These are phyloP conservation scores for Penicillium vulpinum DNA, from an alignment of 2,329 filamentous ascomycete species.

Conservation along the genomic window DNA sequence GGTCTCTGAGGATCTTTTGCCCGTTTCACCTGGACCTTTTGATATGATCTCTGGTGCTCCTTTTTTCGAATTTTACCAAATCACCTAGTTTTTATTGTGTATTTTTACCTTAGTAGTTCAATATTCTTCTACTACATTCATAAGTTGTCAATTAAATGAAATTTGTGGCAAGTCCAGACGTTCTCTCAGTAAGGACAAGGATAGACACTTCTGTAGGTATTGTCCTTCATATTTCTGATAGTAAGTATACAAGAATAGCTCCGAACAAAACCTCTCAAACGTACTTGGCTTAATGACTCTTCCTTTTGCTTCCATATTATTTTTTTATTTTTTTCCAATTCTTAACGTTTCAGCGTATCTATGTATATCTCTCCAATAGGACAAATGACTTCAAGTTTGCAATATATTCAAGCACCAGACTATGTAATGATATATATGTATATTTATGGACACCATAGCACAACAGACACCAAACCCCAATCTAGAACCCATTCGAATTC, in stretches of 20 bases:
- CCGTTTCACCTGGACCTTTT: neutral
- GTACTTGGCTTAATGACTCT: neutral
- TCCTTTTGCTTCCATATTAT: neutral
- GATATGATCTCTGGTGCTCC: neutral
- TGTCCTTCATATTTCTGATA: neutral
- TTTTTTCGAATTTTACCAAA: neutral
- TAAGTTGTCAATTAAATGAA: neutral
- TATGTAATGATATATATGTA: neutral
- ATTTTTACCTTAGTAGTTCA: neutral
- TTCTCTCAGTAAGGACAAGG: neutral
- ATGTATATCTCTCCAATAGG: neutral
- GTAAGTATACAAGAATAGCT: too few relatives aligned
- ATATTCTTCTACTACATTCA: neutral
- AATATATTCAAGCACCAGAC: neutral
- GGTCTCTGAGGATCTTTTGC: neutral
- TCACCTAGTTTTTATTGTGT: too few relatives aligned
- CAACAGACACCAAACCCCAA: neutral
- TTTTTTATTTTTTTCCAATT: neutral
- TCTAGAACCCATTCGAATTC: conserved; percentile 40
- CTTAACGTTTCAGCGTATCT: neutral
- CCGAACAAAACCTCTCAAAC: neutral
- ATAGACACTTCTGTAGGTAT: neutral
- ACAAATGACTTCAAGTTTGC: neutral
- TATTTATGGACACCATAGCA: neutral
- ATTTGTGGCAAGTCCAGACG: neutral